Evolutionary conservation across 495 filamentous ascomycete species (phyloP), one percentile per base, ranked within the genome.

Genomic region (Physcia stellaris): DNA sequence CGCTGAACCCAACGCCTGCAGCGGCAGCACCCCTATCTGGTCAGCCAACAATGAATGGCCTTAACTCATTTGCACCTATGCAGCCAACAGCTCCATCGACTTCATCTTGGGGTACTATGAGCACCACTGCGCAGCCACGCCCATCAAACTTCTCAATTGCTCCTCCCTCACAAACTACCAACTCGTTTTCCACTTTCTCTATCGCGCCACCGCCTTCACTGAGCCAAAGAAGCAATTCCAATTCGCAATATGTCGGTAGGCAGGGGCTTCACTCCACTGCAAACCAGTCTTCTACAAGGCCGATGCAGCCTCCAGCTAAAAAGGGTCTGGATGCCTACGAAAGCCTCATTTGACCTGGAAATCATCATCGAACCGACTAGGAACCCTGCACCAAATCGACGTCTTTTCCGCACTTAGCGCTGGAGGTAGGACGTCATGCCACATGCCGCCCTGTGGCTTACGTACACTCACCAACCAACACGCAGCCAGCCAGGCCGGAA

Each of bases 311-410:
- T n/a, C n/a, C n/a, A n/a, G n/a, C n/a, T n/a, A 74, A 68, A 49
- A 60, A 55, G 19, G 82, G 80, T 6, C 59, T 92, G 52, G 83
- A 85, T 55, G 80, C 78, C 49, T 92, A 83, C 49, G 78, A 84
- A 49, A 90, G 84, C 56, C 61, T 92, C 47, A 52, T 39, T n/a
- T 39, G 21, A 5, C n/a, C 10, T 13, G 6, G 6, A 35, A n/a
- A 1, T 32, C 9, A 28, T 28, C 26, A 7, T 28, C 26, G 26
- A 28, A 28, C 13, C 13, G 26, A 28, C n/a, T n/a, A n/a, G n/a
- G n/a, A n/a, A n/a, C n/a, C n/a, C n/a, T n/a, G n/a, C n/a, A n/a
- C n/a, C n/a, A n/a, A n/a, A n/a, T n/a, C n/a, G n/a, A n/a, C n/a
- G n/a, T n/a, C n/a, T n/a, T n/a, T n/a, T n/a, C n/a, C n/a, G n/a